Base-by-base conservation (phyloP, 129 eudicot species). In the Chrysanthemum lavandulifolium region DNA sequence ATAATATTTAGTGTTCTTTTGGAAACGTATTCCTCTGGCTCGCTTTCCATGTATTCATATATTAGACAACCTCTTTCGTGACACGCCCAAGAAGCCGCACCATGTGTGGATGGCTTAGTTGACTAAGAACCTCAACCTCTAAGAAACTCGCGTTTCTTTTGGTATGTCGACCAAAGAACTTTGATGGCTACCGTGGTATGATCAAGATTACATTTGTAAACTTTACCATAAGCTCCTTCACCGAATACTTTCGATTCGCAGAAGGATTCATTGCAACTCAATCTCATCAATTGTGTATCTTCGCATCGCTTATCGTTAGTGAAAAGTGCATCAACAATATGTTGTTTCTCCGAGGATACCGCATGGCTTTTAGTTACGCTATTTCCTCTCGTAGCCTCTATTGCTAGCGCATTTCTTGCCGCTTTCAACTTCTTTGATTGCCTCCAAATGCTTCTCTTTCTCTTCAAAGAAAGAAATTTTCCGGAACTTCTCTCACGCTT, bases 141-240 rank as follows among this genome's bases (percentile, higher is more conserved):
- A 47, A 93, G 78, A 66, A 93, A 93, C 64, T 87, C 86, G 82
- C n/a, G n/a, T 73, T 76, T 90, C 78, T 87, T 86, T 36, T 85
- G 86, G 58, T 85, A 69, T 50, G 96, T 78, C 0, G 89, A 76
- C 43, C 67, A 82, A 74, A 93, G 87, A 76, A 90, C 92, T 86
- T 93, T 93, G 75, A 93, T 78, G 68, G 98, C 98, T 3, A 87
- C 98, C 14, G 85, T 84, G 31, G 87, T 93, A 68, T 81, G 90
- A 81, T 93, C 92, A 58, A 93, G 86, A 55, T 55, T 81, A 73
- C 97, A 85, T 75, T 80, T 90, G 85, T 87, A 93, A 47, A 93
- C 96, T 85, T 84, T 93, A 60, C 97, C 98, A 40, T 87, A 93
- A 50, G 89, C 85, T 63, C 98, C 98, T 76, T 86, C 96, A 74